Evolutionary conservation across 1,284 basidiomycete species (phyloP), one percentile per base, ranked within the genome.

Genomic region (Bjerkandera adusta): DNA sequence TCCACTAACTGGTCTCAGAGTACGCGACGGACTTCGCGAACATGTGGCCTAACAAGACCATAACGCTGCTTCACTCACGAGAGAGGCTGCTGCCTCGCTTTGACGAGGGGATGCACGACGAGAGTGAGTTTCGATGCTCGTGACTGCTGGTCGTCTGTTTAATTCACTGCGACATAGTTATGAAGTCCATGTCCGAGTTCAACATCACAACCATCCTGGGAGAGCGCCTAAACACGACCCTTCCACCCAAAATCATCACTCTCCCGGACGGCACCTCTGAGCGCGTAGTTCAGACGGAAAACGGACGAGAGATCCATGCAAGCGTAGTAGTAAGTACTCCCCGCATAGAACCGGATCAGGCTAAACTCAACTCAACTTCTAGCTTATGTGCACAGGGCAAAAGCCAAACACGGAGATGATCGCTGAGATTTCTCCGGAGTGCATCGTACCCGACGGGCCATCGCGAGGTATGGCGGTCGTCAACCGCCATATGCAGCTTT

Each of bases 381-480:
- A 88, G 83, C 72, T 91, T 12, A 68, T 85, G 1, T 90, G 89
- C 60, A 90, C 87, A 0, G 88, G 88, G 5, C 87, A 89, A 64
- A 72, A 67, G 29, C 85, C 87, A 15, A 89, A 90, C 60, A 83
- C 85, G 0, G 68, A 63, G 1, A 60, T 90, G 32, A 66, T 92
- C 21, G 65, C 61, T 22, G 57, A 61, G 0, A 68, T 84, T 55
- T 71, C 81, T 43, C 71, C 79, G 0, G 57, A 67, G 2, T 72
- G 75, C 1, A 70, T 89, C 36, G 70, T 79, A 43, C 58, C 71
- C 0, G 53, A 61, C 16, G 62, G 62, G 6, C 55, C 59, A 6
- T 51, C 55, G 7, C 77, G 68, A 33, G 69, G 69, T n/a, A 68
- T 76, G 37, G 76, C 79, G 18, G 68, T 72, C 44, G 83, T 89